Evolutionary conservation across 306 rosid species (phyloP).

Genomic region (Argentina anserina): DNA sequence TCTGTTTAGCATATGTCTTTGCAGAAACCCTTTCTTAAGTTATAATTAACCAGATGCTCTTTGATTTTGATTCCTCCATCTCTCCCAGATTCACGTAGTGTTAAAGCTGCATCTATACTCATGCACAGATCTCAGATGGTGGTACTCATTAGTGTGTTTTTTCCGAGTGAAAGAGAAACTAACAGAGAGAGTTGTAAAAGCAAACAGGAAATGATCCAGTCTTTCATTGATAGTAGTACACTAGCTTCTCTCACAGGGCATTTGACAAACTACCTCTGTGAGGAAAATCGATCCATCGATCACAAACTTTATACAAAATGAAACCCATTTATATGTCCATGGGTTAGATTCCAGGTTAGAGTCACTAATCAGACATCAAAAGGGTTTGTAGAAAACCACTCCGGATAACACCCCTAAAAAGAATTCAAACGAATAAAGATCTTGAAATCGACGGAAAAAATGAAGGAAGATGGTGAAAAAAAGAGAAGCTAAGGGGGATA

Average conservation of each 20-base stretch:
- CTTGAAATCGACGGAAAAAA: conserved; percentile 24
- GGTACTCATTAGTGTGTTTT: background rate
- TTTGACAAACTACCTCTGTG: conserved; percentile 27
- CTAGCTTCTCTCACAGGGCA: conserved; percentile 47
- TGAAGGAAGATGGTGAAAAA: conserved; percentile 51
- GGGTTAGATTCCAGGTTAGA: conserved; percentile 39
- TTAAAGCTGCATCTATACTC: background rate
- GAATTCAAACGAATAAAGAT: conserved; percentile 4
- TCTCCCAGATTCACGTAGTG: background rate
- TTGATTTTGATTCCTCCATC: conserved; percentile 8
- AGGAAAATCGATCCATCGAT: conserved; percentile 42
- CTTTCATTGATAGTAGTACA: conserved; percentile 27
- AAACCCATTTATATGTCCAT: conserved; percentile 32
- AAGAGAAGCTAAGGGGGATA: conserved; percentile 39
- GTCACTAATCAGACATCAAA: conserved; percentile 33
- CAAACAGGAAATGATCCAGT: conserved; percentile 6
- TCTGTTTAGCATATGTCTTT: conserved; percentile 8
- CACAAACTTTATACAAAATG: conserved; percentile 39
- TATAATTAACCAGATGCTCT: background rate
- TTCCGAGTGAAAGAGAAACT: background rate
- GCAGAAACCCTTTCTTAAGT: background rate
- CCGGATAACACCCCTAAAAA: conserved; percentile 7
- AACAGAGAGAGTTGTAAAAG: background rate
- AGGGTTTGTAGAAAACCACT: conserved; percentile 24
- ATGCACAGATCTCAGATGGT: conserved; percentile 20